Conservation (phyloP, 2,329 filamentous ascomycete species). For the Phialemoniopsis sp. region DNA sequence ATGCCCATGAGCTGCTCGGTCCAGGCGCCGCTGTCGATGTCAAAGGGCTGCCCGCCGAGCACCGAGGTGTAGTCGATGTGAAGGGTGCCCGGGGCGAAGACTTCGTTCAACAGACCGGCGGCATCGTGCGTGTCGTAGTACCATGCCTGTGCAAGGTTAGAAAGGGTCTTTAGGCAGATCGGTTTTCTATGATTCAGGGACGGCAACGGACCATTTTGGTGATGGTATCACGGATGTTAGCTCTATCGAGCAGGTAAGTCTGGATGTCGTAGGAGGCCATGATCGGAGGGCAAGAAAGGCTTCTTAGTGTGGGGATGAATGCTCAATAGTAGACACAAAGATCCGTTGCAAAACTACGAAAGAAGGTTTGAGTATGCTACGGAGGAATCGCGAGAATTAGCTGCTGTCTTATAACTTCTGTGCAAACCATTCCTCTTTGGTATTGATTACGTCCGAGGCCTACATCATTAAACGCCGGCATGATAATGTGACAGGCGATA, state of each 20-base stretch:
- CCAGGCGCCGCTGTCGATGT: constrained; percentile 14
- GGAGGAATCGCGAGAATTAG: too few species aligned
- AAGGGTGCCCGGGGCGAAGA: constrained; percentile 17
- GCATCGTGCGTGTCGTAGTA: constrained; percentile 17
- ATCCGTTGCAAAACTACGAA: too few species aligned
- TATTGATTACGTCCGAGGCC: background rate
- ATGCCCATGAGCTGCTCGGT: constrained; percentile 9
- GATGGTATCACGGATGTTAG: constrained; percentile 23
- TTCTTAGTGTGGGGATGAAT: too few species aligned
- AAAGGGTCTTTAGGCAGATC: too few species aligned
- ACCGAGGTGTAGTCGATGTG: constrained; percentile 22
- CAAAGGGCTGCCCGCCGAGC: constrained; percentile 17
- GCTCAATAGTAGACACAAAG: too few species aligned
- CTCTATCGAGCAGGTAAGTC: constrained; percentile 23
- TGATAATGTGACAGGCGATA: too few species aligned
- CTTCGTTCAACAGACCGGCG: constrained; percentile 15
- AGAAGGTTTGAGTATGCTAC: too few species aligned
- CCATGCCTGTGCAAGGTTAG: constrained; percentile 14
- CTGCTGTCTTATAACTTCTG: too few species aligned
- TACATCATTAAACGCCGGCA: background rate
- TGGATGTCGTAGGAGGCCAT: constrained; percentile 13
- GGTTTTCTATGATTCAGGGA: too few species aligned
- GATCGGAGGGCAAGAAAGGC: too few species aligned
- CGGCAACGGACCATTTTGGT: constrained; percentile 17
- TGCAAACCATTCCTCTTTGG: too few species aligned